Base-by-base conservation (phyloP, 2,329 filamentous ascomycete genomes). In the Daldinia sp. region DNA sequence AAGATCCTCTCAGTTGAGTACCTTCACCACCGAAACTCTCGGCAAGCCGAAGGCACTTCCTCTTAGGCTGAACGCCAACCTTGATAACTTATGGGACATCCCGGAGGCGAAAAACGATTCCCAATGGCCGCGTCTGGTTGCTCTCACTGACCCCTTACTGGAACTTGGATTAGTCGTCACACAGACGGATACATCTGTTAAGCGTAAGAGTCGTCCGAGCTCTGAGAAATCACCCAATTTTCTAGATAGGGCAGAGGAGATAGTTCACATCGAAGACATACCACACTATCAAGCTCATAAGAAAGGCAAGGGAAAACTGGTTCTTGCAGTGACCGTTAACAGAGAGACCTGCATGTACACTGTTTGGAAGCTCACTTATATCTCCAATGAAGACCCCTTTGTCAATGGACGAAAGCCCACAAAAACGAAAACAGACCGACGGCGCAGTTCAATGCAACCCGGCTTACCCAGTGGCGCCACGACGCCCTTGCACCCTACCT, bases 121-220 rank as follows among this genome's bases (percentile, higher is more conserved):
- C 1, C 88, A 89, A 57, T 89, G 92, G 82, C 92, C 92, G 0
- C 86, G 93, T 33, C 82, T 98, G 0, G 94, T 97, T 72, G 93
- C 92, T 28, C 84, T 99, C 54, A 94, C 92, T 2, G 93, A 97
- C 76, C 95, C 95, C 1, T 83, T 98, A 63, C 87, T 93, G 2
- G 94, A 98, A 73, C 86, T 98, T 74, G 95, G 94, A 1, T 82
- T 97, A 48, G 89, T 98, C 18, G 92, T 96, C 15, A 87, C 88
- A 4, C 83, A 86, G 55, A 81, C 85, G 1, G 84, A 87, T 18
- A 81, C 81, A 44, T 74, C 76, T 23, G 61, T 64, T 42, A 75
- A 83, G 71, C 72, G 74, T 13, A 80, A 78, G 59, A 74, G 72
- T 12, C 75, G 88, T 70, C 81, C 78, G 44, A 78, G 75, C 10